Percentiles rank a stretch among this genome's conserved stretches.
These are phyloP conservation scores for Abelmoschus esculentus DNA, from an alignment of 345 rosid species.

Conservation along the genomic window DNA sequence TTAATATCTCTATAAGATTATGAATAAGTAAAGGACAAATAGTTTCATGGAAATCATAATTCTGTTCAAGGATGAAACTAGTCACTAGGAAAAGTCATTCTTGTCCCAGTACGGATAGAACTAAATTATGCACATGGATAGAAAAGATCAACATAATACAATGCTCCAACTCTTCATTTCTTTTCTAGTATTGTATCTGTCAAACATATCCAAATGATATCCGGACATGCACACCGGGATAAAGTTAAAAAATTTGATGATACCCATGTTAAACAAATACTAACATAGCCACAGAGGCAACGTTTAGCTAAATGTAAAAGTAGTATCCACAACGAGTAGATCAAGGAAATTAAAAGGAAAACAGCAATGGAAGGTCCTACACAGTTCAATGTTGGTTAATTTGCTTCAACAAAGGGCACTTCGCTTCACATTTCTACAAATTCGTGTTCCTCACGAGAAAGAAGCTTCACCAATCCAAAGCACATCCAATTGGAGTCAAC, in stretches of 20 bases:
- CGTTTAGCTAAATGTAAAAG: background rate
- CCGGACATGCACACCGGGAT: background rate
- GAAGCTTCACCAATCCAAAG: background rate
- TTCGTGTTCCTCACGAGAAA: background rate
- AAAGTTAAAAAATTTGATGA: background rate
- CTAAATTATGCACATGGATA: background rate
- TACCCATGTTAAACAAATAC: background rate
- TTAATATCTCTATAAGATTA: too few relatives aligned
- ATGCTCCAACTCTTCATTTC: background rate
- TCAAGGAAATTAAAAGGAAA: background rate
- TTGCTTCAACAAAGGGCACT: background rate
- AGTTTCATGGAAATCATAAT: background rate
- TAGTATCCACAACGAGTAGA: background rate
- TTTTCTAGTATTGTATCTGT: background rate
- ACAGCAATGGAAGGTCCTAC: background rate
- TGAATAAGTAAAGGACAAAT: too few relatives aligned
- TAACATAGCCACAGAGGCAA: background rate
- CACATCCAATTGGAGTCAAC: background rate
- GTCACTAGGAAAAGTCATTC: background rate
- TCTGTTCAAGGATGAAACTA: background rate
- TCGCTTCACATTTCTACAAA: background rate
- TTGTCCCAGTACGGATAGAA: background rate
- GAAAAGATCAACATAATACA: background rate
- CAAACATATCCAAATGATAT: background rate
- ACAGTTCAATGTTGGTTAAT: background rate